Conservation (phyloP, 768 basidiomycete genomes). For the Crepidotus variabilis region DNA sequence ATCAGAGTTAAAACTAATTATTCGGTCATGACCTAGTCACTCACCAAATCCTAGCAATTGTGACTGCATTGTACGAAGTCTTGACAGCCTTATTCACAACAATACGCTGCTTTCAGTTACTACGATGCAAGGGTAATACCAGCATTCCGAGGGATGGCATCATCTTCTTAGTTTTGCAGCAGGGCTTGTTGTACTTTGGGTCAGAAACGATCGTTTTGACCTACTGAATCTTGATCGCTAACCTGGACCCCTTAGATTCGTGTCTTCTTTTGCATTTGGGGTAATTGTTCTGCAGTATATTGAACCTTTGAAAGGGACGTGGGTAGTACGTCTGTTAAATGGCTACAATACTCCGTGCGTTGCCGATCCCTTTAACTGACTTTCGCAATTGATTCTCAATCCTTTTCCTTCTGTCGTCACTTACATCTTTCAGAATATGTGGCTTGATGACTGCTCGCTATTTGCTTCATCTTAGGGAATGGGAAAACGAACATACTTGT, state of each 20-base stretch:
- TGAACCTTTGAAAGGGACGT: slow-evolving; percentile 4
- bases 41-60: too few relatives aligned
- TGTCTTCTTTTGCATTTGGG: slow-evolving; percentile 4
- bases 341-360: slow-evolving; percentile 12
- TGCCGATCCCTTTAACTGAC: not conserved
- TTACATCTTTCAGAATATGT: not conserved
- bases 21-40: too few relatives aligned
- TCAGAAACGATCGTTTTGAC: not conserved
- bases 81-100: too few relatives aligned
- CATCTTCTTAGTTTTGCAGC: slow-evolving; percentile 1
- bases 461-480: slow-evolving; percentile 14
- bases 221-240: not conserved
- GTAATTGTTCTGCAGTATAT: slow-evolving; percentile 1
- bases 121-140: too few relatives aligned
- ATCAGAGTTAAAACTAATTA: too few relatives aligned
- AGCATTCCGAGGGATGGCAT: not conserved
- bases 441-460: slow-evolving; percentile 13
- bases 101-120: too few relatives aligned
- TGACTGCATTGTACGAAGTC: too few relatives aligned
- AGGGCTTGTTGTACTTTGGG: slow-evolving; percentile 8
- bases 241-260: not conserved
- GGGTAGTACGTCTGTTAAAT: slow-evolving; percentile 10
- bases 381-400: not conserved
- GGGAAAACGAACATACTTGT: slow-evolving; percentile 2
- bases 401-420: not conserved